Percentiles rank a stretch among this genome's conserved stretches.
These are phyloP conservation scores for Comarum palustre DNA, from an alignment of 306 rosid genomes.

Conservation along the genomic window DNA sequence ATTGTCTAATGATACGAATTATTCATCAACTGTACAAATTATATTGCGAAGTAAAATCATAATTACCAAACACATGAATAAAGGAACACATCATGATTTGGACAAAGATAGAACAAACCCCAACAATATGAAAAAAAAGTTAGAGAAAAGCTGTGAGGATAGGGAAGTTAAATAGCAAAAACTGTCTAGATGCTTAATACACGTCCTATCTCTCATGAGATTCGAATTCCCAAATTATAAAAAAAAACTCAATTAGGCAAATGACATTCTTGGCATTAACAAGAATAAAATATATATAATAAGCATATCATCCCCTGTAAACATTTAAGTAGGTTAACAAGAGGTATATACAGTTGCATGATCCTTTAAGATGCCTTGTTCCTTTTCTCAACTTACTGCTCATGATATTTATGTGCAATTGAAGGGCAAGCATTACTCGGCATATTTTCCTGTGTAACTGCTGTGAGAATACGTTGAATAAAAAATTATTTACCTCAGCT, in stretches of 20 bases:
- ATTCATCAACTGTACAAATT: background rate
- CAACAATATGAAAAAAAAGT: background rate
- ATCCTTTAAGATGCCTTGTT: background rate
- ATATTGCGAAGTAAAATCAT: background rate
- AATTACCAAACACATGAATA: background rate
- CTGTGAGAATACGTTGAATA: background rate
- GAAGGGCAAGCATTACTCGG: background rate
- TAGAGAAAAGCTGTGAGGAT: background rate
- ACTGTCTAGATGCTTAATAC: no score
- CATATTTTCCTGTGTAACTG: background rate
- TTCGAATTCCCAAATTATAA: background rate
- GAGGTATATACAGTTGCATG: background rate
- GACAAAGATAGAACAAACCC: background rate
- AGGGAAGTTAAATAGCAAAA: background rate
- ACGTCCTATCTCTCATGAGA: background rate
- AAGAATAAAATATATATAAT: background rate
- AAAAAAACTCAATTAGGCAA: background rate
- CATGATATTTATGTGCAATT: background rate
- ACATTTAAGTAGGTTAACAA: background rate
- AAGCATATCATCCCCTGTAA: background rate
- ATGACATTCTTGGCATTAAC: background rate
- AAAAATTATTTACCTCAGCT: slow-evolving; percentile 62
- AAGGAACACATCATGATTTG: background rate
- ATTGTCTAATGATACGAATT: background rate
- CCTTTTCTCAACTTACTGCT: background rate